Evolutionary conservation across 2,329 filamentous ascomycete genomes (phyloP).

Genomic region (Colletotrichum sp.): DNA sequence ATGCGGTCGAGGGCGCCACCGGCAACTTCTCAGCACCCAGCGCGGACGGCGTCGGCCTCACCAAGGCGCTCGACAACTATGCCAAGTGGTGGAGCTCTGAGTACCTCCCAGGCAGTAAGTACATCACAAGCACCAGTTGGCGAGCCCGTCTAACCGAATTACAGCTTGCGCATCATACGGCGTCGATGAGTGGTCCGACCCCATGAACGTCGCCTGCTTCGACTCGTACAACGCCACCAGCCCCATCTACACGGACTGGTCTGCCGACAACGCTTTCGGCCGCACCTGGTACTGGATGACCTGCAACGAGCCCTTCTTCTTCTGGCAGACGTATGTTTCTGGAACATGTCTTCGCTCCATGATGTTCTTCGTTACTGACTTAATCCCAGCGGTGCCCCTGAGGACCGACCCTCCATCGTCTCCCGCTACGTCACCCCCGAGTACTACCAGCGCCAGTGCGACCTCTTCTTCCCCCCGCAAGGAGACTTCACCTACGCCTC

Average conservation of each 20-base stretch:
- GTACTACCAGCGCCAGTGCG: conserved; percentile 62
- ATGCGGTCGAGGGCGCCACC: conserved; percentile 27
- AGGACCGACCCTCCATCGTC: conserved; percentile 47
- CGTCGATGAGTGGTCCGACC: conserved; percentile 47
- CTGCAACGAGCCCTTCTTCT: conserved; percentile 59
- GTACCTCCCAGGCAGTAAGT: conserved; percentile 52
- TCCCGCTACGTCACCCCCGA: conserved; percentile 52
- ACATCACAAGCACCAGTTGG: background rate
- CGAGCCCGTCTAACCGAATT: background rate
- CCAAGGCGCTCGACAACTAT: conserved; percentile 57
- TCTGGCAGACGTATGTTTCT: conserved; percentile 52
- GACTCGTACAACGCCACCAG: conserved; percentile 55
- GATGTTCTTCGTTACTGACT: background rate
- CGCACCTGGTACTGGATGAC: conserved; percentile 65
- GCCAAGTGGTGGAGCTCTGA: conserved; percentile 54
- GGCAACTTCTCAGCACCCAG: conserved; percentile 29
- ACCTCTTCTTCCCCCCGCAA: conserved; percentile 56
- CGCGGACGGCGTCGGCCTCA: conserved; percentile 52
- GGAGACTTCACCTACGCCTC: conserved; percentile 55
- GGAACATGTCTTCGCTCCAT: too few species aligned
- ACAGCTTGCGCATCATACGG: conserved; percentile 50
- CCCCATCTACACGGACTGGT: conserved; percentile 53
- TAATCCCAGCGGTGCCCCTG: conserved; percentile 47
- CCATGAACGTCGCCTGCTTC: conserved; percentile 51
- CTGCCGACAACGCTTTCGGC: conserved; percentile 47